Evolutionary conservation across 192 early-diverging fungal genomes (phyloP), one percentile per base, ranked within the genome.

Genomic region (Coemansia sp.): DNA sequence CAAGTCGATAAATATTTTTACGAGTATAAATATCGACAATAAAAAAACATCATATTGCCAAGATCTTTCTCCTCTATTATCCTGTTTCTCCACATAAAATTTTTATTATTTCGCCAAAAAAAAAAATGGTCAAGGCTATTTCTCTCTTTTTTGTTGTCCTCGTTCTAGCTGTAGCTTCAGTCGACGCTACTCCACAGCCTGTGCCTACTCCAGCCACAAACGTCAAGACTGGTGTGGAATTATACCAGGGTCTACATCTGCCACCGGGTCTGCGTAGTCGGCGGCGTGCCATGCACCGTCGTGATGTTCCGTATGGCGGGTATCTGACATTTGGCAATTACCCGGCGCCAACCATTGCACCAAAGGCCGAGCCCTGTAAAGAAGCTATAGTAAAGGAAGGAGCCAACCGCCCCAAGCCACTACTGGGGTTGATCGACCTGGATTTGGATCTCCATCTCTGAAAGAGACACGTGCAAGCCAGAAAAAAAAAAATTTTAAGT

Each of bases 171-270:
- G 52, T 30, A 28, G 52, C 52, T 30, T 55, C 28, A 3, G 52
- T 55, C 28, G 11, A 16, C 13, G 52, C 26, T 28, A 14, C 52
- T n/a, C 49, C 49, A 19, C 49, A 50, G 49, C 42, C 52, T 6
- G 37, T 59, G 17, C n/a, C 57, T n/a, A 43, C 55, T 4, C 6
- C 17, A 16, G 3, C 52, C 5, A 4, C 26, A 3, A 28, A 4
- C 26, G 9, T 6, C 10, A 28, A 30, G 52, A 10, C 10, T 1
- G 52, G 52, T 11, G 26, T 30, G 5, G 52, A 53, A 65, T 57
- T 76, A 60, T 72, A 72, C 40, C 70, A 68, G 66, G 70, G 67
- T 35, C 55, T 52, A 30, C 69, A 72, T 37, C 64, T 76, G 47
- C 74, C 74, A 13, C 74, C 68, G 8, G 74, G 68, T 1, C 60